Base-by-base conservation (phyloP, 2,329 filamentous ascomycete species). In the Hymenoscyphus albidus region DNA sequence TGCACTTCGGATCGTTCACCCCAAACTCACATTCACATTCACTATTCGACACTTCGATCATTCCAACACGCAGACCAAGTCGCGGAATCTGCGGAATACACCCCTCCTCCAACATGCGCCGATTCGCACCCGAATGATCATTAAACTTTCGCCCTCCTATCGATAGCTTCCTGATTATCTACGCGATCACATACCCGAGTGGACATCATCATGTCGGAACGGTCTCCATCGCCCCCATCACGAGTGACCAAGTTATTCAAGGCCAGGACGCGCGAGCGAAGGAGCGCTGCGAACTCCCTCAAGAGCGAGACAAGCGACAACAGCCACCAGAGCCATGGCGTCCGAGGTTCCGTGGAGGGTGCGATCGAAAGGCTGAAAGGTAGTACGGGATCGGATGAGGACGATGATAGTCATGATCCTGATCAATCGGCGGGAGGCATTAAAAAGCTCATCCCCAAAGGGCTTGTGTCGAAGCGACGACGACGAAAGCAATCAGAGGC, bases 391-490 rank as follows among this genome's bases (percentile, higher is more conserved):
- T 63, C 61, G 4, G 68, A 71, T 13, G 70, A 74, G 27, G 67
- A 70, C 14, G 67, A 58, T 32, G 67, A 68, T 56, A 3, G 27
- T 27, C 27, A 2, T 27, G 58, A 39, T 13, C 27, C 27, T 27
- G 58, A 39, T 13, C 35, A 35, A 35, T 35, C 35, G 48, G 63
- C 66, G 62, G 78, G 74, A 67, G 77, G 78, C 13, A 75, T 85
- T 55, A 79, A 77, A 64, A 86, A 84, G 75, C 78, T 87, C 38
- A 75, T 87, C 42, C 80, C 83, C 61, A 84, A 82, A 71, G 77
- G 79, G 44, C 79, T 86, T 62, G 76, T 77, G 35, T 27, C 48
- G 48, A 78, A 78, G 58, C 83, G 81, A 71, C 80, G 82, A 58
- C 79, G 81, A 58, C 78, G 78, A 64, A 81, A 78, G 75, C 74